Base-by-base conservation (phyloP, 306 rosid genomes). In the Trifolium fragiferum region DNA sequence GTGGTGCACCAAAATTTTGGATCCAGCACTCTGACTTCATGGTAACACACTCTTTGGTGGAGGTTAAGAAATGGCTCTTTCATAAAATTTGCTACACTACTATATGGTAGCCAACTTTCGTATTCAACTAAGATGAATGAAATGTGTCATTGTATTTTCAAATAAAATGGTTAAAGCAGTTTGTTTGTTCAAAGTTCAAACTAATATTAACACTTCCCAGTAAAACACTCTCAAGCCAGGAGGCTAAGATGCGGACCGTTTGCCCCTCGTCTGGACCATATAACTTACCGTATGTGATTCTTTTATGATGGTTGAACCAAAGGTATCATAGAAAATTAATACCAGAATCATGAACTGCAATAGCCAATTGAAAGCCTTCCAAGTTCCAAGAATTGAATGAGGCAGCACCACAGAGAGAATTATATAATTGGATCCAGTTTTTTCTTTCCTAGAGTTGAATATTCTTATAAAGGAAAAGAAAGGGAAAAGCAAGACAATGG, bases 201-300 rank as follows among this genome's bases (percentile, higher is more conserved):
- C 37, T 60, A 73, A 38, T 33, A 70, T 74, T 78, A 16, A 30
- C 74, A 38, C 43, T 41, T 30, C 80, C 25, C 21, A 7, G 49
- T 37, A 46, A 67, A 66, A 8, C 44, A 73, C 41, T 68, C n/a
- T 46, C 19, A 59, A 47, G 20, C 67, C 38, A 13, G 11, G 62
- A 61, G 37, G 70, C 69, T 51, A 51, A 51, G 76, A 59, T 60
- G 66, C 40, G 61, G 47, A 60, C 50, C 66, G 23, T 71, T 46
- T 66, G 43, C 66, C 38, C 19, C 25, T 21, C n/a, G n/a, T n/a
- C n/a, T 20, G 38, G 54, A 66, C 47, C 63, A 67, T 14, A 38
- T 27, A 72, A 54, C 55, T 38, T 40, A 47, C 57, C 60, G 64
- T n/a, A 67, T 66, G 65, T 6, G 44, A 37, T 3, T 15, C 10